Base-by-base conservation (phyloP, 495 filamentous ascomycete species). In the Saxophila tyrrhenica region DNA sequence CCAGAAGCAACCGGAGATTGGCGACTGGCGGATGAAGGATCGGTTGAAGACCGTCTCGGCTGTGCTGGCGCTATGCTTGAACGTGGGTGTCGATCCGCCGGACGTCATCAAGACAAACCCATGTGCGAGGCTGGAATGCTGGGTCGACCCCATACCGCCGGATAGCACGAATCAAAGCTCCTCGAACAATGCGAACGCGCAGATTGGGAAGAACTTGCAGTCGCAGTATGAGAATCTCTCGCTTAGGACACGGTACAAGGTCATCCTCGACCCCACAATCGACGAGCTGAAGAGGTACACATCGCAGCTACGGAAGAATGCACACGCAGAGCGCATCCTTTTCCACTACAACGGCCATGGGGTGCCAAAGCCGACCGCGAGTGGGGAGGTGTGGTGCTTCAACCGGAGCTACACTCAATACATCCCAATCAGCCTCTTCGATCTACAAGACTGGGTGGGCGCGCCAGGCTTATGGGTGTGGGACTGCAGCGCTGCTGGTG, bases 331-430 rank as follows among this genome's bases (percentile, higher is more conserved):
- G 69, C 76, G 92, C 25, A 86, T 97, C 3, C 75, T 99, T 3
- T 89, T 97, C 62, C 92, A 99, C 67, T 99, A 97, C 73, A 99
- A 99, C 61, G 92, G 92, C 23, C 92, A 99, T 67, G 92, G 92
- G 21, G 92, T 99, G n/a, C 92, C 92, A 3, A 85, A 95, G 61
- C 92, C 92, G 25, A 99, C 92, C 2, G 80, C 85, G 2, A 96
- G 91, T 2, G 92, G 92, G 10, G 92, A 99, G 68, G 94, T 99
- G 13, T 99, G 92, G 92, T 94, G 97, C 1, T 98, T 99, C 70
- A 99, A 99, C 70, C 90, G 87, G 57, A 95, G 86, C 60, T 99
- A 95, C 65, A 99, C 92, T 0, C 92, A 99, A 68, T 99, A 99
- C 62, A 99, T 99, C 25, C 92, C 92, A 0, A 86, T 99, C 45